Evolutionary conservation across 108 stramenopile species (phyloP).

Genomic region (Cyclotella sp.): DNA sequence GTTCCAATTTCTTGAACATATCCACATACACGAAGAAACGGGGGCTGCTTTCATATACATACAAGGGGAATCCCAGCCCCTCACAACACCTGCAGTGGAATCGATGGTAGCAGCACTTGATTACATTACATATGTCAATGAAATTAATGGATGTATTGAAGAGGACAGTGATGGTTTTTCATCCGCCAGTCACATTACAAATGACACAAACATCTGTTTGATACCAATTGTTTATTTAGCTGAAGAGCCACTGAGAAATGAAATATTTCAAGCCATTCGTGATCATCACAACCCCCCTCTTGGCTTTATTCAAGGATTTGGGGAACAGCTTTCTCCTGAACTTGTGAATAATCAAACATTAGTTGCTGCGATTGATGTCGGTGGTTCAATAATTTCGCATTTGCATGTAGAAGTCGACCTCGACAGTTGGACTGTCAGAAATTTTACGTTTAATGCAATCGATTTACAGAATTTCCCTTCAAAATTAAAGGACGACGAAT

Average conservation of each 20-base stretch:
- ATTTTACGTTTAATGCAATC: conserved; percentile 2
- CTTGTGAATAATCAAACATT: conserved; percentile 4
- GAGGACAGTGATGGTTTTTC: too few species aligned
- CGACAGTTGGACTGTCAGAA: not conserved
- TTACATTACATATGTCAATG: conserved; percentile 8
- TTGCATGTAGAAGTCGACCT: not conserved
- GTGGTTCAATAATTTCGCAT: not conserved
- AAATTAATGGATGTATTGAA: not conserved
- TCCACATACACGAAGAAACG: not conserved
- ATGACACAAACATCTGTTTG: not conserved
- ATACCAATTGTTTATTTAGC: not conserved
- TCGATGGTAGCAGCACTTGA: conserved; percentile 5
- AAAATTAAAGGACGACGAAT: conserved; percentile 51
- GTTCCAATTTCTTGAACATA: conserved; percentile 1
- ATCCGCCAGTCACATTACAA: not conserved
- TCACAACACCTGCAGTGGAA: not conserved
- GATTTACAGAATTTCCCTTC: conserved; percentile 19
- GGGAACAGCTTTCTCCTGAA: not conserved
- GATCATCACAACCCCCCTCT: not conserved
- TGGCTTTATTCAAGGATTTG: not conserved
- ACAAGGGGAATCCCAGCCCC: not conserved
- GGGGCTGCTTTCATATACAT: not conserved
- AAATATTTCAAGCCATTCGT: not conserved
- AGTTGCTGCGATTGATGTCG: not conserved
- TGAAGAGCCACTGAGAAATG: not conserved